Conservation (phyloP, 176 grass and related monocot species). For the Calamus simplicifolius region DNA sequence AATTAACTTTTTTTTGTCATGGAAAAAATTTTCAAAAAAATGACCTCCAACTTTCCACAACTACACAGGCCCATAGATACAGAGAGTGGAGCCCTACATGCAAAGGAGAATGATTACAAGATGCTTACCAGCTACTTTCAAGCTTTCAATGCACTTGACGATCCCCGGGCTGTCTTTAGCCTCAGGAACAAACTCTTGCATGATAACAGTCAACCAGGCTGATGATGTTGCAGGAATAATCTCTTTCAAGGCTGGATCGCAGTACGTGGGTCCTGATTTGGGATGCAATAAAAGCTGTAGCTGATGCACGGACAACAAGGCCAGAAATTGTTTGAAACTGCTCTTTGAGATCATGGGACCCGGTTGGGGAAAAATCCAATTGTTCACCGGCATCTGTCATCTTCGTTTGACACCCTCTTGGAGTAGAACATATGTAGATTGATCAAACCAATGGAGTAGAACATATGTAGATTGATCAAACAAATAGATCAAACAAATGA, state of each 20-base stretch:
- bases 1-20: no score
- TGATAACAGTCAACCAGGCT: slow-evolving; percentile 89
- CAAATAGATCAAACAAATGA: no score
- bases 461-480: slow-evolving; percentile 74
- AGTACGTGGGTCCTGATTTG: slow-evolving; percentile 75
- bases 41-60: no score
- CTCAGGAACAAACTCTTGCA: slow-evolving; percentile 91
- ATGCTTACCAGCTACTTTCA: slow-evolving; percentile 82
- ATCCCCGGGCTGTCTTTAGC: slow-evolving; percentile 58
- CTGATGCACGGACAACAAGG: slow-evolving; percentile 51
- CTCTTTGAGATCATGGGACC: slow-evolving; percentile 47
- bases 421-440: slow-evolving; percentile 81
- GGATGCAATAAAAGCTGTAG: slow-evolving; percentile 85
- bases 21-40: no score
- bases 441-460: slow-evolving; percentile 70
- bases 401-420: slow-evolving; percentile 65
- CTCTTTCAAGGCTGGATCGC: slow-evolving; percentile 60
- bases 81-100: slow-evolving; percentile 81
- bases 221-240: slow-evolving; percentile 80
- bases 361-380: slow-evolving; percentile 81
- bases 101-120: slow-evolving; percentile 94
- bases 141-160: slow-evolving; percentile 61
- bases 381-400: slow-evolving; percentile 71
- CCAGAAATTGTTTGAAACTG: slow-evolving; percentile 72
- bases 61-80: slow-evolving; percentile 40